phyloP scores from a whole-genome alignment of 108 stramenopile genomes.

The Cylindrotheca closterium region DNA sequence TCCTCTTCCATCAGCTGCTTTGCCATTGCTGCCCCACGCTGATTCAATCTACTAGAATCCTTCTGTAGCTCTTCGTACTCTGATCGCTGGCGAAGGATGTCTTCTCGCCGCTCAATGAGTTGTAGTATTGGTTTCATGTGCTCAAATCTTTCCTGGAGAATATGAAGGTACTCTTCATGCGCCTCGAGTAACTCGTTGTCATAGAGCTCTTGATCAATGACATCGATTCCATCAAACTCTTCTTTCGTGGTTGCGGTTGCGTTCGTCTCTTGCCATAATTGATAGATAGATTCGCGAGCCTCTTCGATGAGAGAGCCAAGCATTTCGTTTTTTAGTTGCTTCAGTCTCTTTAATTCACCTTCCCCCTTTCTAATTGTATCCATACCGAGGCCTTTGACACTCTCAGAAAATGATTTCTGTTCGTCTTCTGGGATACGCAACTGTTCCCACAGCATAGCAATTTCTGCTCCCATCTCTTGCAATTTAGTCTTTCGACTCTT shows the following conservation, averaged over 20 bases:
- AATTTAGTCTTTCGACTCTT: conserved; percentile 61
- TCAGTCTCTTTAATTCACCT: conserved; percentile 69
- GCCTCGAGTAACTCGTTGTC: conserved; percentile 78
- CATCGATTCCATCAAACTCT: conserved; percentile 57
- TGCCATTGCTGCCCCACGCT: conserved; percentile 80
- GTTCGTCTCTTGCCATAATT: conserved; percentile 89
- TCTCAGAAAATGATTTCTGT: conserved; percentile 80
- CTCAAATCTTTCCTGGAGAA: conserved; percentile 63
- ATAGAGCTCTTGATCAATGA: conserved; percentile 64
- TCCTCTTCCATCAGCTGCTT: conserved; percentile 91
- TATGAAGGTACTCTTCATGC: conserved; percentile 75
- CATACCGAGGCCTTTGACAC: conserved; percentile 83
- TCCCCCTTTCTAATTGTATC: conserved; percentile 89
- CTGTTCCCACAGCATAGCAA: conserved; percentile 89
- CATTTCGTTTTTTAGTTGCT: conserved; percentile 77
- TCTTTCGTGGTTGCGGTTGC: conserved; percentile 51
- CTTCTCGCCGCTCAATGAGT: conserved; percentile 84
- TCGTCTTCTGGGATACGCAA: conserved; percentile 82
- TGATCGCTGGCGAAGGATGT: conserved; percentile 70
- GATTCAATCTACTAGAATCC: conserved; percentile 84
- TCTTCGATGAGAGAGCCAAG: conserved; percentile 84
- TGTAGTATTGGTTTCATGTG: conserved; percentile 86
- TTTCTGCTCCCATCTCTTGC: conserved; percentile 84
- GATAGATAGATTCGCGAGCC: conserved; percentile 64
- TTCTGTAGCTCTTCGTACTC: conserved; percentile 84